Conservation (phyloP, 768 basidiomycete species). For the Mycena leptocephala region DNA sequence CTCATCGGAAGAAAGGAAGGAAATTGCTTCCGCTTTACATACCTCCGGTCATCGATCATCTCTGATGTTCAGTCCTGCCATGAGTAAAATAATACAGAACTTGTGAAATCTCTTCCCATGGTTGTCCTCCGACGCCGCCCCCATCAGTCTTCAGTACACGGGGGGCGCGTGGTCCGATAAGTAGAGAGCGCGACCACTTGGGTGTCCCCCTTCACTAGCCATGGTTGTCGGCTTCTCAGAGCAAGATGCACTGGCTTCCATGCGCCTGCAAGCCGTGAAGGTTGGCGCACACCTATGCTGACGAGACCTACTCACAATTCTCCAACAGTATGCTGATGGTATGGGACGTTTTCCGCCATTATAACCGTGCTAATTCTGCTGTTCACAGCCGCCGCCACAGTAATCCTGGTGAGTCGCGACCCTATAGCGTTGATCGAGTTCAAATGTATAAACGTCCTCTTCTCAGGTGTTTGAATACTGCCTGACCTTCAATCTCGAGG, state of each 20-base stretch:
- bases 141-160: no score
- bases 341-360: background rate
- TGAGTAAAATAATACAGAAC: no score
- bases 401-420: background rate
- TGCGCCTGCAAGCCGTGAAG: conserved; percentile 6
- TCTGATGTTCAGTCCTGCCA: no score
- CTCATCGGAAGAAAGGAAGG: no score
- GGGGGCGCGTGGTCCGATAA: no score
- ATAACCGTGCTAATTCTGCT: background rate
- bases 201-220: background rate
- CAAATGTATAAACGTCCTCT: background rate
- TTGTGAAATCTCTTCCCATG: no score
- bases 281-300: background rate
- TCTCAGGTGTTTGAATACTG: conserved; percentile 7
- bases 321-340: conserved; percentile 4
- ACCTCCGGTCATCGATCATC: no score
- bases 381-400: background rate
- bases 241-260: background rate
- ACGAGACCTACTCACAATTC: background rate
- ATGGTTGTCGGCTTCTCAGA: background rate
- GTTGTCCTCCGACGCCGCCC: no score
- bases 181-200: no score
- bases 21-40: no score
- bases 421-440: no score
- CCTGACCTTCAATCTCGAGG: background rate